A percentile compares a stretch with the other conserved stretches of the same genome.
These are phyloP conservation scores for Pichia membranifaciens DNA, from an alignment of 805 yeast species.

Conservation along the genomic window DNA sequence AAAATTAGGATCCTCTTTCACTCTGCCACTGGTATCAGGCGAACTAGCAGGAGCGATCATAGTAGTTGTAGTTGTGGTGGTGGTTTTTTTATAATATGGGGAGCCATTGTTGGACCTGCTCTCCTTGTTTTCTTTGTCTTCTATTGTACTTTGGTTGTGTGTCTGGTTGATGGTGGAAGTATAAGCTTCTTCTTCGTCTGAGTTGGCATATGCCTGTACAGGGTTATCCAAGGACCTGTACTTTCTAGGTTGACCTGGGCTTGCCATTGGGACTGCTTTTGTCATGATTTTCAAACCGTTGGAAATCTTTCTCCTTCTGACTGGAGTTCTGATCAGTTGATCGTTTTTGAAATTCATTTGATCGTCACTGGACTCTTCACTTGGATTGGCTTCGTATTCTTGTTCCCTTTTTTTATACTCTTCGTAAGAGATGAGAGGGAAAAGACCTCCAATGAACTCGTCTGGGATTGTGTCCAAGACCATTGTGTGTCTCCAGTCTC, in stretches of 20 bases:
- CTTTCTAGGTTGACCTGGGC: conserved; percentile 97
- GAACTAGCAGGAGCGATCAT: conserved; percentile 30
- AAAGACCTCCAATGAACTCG: conserved; percentile 60
- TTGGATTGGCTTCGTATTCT: conserved; percentile 17
- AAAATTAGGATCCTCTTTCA: conserved; percentile 18
- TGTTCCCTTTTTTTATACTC: conserved; percentile 48
- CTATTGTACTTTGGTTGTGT: conserved; percentile 13
- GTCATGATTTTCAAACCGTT: conserved; percentile 53
- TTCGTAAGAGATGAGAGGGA: conserved; percentile 55
- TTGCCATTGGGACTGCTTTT: conserved; percentile 80
- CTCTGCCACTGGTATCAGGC: conserved; percentile 13
- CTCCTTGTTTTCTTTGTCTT: conserved; percentile 15
- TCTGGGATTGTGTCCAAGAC: conserved; percentile 64
- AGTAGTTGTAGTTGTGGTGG: conserved; percentile 44
- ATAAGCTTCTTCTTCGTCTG: conserved; percentile 32
- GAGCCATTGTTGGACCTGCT: conserved; percentile 27
- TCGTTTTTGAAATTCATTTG: conserved; percentile 18
- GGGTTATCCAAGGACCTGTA: conserved; percentile 33
- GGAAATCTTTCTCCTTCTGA: conserved; percentile 64
- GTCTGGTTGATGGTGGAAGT: conserved; percentile 15
- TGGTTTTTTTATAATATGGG: conserved; percentile 38
- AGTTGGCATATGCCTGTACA: conserved; percentile 28
- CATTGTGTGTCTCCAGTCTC: conserved; percentile 96
- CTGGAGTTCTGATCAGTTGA: conserved; percentile 60
- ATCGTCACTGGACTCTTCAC: conserved; percentile 24